Conservation (phyloP, 2,329 filamentous ascomycete species). For the Aureobasidium zeae region DNA sequence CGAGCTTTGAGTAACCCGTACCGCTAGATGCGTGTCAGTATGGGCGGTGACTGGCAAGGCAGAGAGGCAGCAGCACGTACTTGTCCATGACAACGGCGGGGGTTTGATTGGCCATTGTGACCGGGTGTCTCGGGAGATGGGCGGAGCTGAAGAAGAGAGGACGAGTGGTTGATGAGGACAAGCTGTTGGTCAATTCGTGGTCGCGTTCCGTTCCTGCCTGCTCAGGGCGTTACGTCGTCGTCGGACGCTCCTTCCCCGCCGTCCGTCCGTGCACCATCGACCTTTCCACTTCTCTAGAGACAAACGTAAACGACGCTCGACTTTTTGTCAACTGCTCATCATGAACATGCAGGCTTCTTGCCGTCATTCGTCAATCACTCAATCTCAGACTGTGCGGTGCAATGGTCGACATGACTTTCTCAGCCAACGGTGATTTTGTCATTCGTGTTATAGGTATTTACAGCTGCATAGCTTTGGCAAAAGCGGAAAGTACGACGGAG, state of each 20-base stretch:
- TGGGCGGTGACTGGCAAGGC: conserved; percentile 17
- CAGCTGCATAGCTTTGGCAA: background rate
- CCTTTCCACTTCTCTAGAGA: too few species aligned
- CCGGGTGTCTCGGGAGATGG: conserved; percentile 2
- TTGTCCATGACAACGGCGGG: conserved; percentile 99
- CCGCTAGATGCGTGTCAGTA: conserved; percentile 55
- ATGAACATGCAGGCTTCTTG: too few species aligned
- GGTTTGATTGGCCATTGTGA: conserved; percentile 88
- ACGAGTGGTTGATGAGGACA: background rate
- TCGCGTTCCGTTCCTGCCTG: too few species aligned
- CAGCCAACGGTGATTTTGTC: too few species aligned
- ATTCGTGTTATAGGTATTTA: background rate
- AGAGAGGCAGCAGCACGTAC: conserved; percentile 51
- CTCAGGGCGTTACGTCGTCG: conserved; percentile 13
- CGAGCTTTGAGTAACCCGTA: conserved; percentile 98
- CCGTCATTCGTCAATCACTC: too few species aligned
- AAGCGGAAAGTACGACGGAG: conserved; percentile 10
- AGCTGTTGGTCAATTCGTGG: too few species aligned
- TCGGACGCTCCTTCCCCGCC: conserved; percentile 8
- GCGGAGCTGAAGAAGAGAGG: background rate
- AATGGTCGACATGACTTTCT: too few species aligned
- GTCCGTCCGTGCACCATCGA: conserved; percentile 2
- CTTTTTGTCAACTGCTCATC: background rate
- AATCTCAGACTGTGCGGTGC: too few species aligned
- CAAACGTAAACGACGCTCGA: too few species aligned